Conservation (phyloP, 2,329 filamentous ascomycete genomes). For the Claviceps sp. region DNA sequence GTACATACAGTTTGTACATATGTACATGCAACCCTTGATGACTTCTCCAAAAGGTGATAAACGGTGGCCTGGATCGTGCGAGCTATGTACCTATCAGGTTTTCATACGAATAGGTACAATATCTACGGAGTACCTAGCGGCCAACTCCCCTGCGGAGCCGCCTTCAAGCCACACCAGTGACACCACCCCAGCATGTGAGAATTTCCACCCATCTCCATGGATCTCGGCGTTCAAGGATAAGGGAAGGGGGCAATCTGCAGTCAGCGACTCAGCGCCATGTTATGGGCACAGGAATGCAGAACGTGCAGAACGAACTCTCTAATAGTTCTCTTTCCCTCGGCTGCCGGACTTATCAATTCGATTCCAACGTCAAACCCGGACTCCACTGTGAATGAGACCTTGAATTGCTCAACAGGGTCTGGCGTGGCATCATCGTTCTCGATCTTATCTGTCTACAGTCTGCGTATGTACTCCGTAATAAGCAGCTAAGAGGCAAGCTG, state of each 20-base stretch:
- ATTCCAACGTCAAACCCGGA: neutral
- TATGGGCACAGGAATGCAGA: neutral
- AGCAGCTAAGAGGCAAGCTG: no score
- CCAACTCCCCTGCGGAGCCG: neutral
- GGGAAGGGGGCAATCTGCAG: neutral
- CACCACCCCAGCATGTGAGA: slow-evolving; percentile 1
- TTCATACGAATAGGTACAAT: no score
- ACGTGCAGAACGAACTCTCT: neutral
- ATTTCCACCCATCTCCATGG: neutral
- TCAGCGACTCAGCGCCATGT: no score
- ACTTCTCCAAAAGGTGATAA: no score
- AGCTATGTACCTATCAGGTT: no score
- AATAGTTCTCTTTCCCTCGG: neutral
- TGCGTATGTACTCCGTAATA: neutral
- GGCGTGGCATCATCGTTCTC: neutral
- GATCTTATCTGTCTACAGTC: neutral
- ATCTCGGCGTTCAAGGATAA: neutral
- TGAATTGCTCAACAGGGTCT: neutral
- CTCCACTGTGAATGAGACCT: neutral
- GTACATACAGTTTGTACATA: no score
- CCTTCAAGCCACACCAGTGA: neutral
- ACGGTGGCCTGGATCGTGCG: no score
- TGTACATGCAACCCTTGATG: no score
- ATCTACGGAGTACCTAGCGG: neutral
- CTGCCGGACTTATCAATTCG: neutral